Conservation (phyloP, 495 filamentous ascomycete genomes). For the Bryoglossum gracile region DNA sequence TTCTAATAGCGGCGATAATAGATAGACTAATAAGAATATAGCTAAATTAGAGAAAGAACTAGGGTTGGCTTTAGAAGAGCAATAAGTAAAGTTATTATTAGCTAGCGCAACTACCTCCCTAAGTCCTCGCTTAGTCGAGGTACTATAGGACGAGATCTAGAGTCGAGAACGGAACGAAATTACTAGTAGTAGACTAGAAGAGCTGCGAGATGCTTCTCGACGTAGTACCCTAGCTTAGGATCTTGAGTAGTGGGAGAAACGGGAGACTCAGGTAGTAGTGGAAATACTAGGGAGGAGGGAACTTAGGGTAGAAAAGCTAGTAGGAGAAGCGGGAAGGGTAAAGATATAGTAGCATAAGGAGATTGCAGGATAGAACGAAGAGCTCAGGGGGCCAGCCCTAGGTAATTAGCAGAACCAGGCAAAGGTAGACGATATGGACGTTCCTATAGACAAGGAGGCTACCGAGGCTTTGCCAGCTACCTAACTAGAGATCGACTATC, state of each 20-base stretch:
- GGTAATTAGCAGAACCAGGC: background rate
- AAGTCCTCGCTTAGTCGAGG: too few relatives aligned
- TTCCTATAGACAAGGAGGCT: background rate
- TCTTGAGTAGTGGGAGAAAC: background rate
- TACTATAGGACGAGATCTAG: too few relatives aligned
- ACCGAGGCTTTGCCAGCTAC: background rate
- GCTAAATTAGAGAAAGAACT: conserved; percentile 16
- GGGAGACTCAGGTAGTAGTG: background rate
- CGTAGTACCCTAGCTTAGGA: background rate
- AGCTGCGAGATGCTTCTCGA: background rate
- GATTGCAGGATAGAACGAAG: background rate
- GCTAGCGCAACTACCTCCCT: background rate
- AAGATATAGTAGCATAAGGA: background rate
- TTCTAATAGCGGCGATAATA: conserved; percentile 12
- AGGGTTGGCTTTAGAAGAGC: conserved; percentile 11
- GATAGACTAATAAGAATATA: conserved; percentile 14
- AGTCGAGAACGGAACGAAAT: too few relatives aligned
- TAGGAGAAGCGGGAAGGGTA: too few relatives aligned
- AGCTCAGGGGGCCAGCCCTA: background rate
- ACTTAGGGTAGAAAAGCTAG: background rate
- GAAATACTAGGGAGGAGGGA: background rate
- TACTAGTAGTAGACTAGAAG: conserved; percentile 2
- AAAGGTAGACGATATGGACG: background rate
- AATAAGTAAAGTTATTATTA: conserved; percentile 10
- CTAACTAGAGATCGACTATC: background rate